phyloP scores from a whole-genome alignment of 176 grass and related monocot species.

The Phoenix dactylifera region DNA sequence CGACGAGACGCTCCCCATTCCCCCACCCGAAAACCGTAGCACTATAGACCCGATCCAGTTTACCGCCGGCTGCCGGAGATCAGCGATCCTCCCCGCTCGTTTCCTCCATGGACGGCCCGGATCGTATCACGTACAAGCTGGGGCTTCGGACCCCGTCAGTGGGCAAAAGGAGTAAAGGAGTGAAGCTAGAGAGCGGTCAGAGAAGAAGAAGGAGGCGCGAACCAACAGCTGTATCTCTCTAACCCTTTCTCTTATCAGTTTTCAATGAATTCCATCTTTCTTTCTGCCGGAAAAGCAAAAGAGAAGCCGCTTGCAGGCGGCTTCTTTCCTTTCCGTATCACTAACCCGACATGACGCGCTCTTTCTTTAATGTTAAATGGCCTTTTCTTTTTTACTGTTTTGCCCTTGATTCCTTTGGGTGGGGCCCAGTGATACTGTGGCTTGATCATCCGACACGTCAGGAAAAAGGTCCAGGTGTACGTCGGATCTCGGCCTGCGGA shows the following conservation, averaged over 20 bases:
- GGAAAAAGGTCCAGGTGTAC: too few relatives aligned
- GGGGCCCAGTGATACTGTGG: not conserved
- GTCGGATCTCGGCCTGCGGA: too few relatives aligned
- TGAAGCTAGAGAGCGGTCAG: not conserved
- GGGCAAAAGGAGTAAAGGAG: not conserved
- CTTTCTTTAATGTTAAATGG: not conserved
- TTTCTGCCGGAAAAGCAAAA: constrained; percentile 2
- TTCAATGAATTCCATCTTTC: too few relatives aligned
- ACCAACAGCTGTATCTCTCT: not conserved
- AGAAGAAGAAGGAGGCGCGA: constrained; percentile 5
- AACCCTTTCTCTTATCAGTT: not conserved
- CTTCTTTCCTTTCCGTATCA: not conserved
- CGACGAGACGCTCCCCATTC: constrained; percentile 74
- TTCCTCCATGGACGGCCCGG: too few relatives aligned
- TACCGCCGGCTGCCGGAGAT: too few relatives aligned
- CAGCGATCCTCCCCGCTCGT: too few relatives aligned
- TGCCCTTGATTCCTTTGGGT: not conserved
- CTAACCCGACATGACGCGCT: too few relatives aligned
- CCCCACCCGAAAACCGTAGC: not conserved
- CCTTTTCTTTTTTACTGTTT: not conserved
- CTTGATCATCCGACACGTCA: too few relatives aligned
- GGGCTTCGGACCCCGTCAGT: not conserved
- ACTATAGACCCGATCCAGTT: too few relatives aligned
- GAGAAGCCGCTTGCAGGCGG: not conserved
- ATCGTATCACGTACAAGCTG: too few relatives aligned